A percentile compares a stretch with the other conserved stretches of the same genome.
phyloP scores from a whole-genome alignment of 495 filamentous ascomycete genomes.

The Tuber microsphaerosporum region DNA sequence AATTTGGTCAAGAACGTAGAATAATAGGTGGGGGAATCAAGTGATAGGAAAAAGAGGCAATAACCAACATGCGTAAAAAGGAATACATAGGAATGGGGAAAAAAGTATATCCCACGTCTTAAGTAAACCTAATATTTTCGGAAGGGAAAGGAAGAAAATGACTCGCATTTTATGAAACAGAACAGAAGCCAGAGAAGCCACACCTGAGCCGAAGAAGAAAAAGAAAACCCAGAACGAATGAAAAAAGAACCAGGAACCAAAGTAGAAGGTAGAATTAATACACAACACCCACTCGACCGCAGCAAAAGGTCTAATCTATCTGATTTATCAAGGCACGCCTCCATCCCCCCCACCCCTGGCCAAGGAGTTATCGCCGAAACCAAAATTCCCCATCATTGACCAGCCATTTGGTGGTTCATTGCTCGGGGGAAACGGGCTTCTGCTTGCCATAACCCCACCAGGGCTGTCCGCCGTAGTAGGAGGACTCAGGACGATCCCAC shows the following conservation, averaged over 20 bases:
- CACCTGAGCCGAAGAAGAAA: constrained; percentile 3
- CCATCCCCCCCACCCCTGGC: constrained; percentile 32
- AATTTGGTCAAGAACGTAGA: not conserved
- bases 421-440: constrained; percentile 16
- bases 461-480: constrained; percentile 20
- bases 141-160: not conserved
- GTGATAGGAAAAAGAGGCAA: not conserved
- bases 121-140: not conserved
- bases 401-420: constrained; percentile 23
- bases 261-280: not conserved
- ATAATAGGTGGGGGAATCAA: not conserved
- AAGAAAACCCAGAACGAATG: constrained; percentile 18
- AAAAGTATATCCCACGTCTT: not conserved
- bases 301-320: not conserved
- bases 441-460: constrained; percentile 21
- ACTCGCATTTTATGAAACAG: constrained; percentile 3
- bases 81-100: not conserved
- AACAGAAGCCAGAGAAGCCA: not conserved
- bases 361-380: constrained; percentile 29
- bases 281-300: constrained; percentile 1
- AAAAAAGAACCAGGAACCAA: constrained; percentile 9
- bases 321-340: not conserved
- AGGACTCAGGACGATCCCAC: constrained; percentile 17
- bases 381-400: constrained; percentile 25
- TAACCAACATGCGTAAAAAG: not conserved